phyloP scores from a whole-genome alignment of 306 rosid species.

The Lathyrus oleraceus region DNA sequence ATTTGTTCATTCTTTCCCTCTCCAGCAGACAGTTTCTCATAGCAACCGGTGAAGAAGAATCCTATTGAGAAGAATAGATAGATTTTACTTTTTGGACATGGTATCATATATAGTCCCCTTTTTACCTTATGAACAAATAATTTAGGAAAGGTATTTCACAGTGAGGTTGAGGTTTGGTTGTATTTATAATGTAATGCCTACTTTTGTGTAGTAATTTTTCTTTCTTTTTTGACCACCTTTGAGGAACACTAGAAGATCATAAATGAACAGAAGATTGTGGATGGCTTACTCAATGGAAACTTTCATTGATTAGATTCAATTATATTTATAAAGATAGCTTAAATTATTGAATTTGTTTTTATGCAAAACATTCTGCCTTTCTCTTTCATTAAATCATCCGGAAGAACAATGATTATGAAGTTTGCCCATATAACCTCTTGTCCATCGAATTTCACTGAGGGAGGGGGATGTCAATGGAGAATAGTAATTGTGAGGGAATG shows the following conservation, averaged over 20 bases:
- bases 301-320: slow-evolving; percentile 11
- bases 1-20: background rate
- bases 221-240: slow-evolving; percentile 15
- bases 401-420: background rate
- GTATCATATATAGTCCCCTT: slow-evolving; percentile 33
- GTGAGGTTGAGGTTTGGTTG: slow-evolving; percentile 41
- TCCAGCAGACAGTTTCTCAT: slow-evolving; percentile 47
- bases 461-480: no score
- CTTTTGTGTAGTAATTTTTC: slow-evolving; percentile 39
- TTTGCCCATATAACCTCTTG: no score
- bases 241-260: slow-evolving; percentile 23
- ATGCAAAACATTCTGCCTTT: background rate
- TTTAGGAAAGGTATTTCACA: slow-evolving; percentile 27
- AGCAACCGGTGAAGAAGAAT: slow-evolving; percentile 38
- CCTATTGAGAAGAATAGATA: slow-evolving; percentile 32
- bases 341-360: slow-evolving; percentile 7
- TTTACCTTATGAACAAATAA: slow-evolving; percentile 34
- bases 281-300: slow-evolving; percentile 29
- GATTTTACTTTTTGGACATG: slow-evolving; percentile 42
- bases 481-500: no score
- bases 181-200: slow-evolving; percentile 36
- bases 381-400: background rate
- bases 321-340: slow-evolving; percentile 3
- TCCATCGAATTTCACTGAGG: no score
- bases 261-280: slow-evolving; percentile 30